Percentiles rank a stretch among this genome's conserved stretches.
Evolutionary conservation across 768 basidiomycete species (phyloP).

Genomic region (Hericium alpestre): DNA sequence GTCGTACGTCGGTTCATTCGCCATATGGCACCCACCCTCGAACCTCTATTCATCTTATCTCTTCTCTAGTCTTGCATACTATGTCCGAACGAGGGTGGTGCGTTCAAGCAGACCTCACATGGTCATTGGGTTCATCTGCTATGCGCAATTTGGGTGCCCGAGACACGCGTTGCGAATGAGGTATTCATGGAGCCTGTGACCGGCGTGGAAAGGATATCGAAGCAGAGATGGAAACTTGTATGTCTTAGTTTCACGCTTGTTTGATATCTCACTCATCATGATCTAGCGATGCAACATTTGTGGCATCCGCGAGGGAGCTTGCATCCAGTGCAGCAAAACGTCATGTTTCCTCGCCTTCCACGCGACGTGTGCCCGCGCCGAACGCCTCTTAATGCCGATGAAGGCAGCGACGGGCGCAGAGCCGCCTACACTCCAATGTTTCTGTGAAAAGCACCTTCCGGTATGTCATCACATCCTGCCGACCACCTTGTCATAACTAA

Average conservation of each 20-base stretch:
- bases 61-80: slow-evolving; percentile 71
- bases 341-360: slow-evolving; percentile 93
- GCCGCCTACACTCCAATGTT: slow-evolving; percentile 63
- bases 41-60: not conserved
- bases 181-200: slow-evolving; percentile 98
- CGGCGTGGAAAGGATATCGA: slow-evolving; percentile 77
- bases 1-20: slow-evolving; percentile 48
- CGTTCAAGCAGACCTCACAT: slow-evolving; percentile 91
- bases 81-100: slow-evolving; percentile 94
- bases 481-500: not conserved
- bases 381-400: slow-evolving; percentile 80
- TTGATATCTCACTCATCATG: not conserved
- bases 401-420: slow-evolving; percentile 71
- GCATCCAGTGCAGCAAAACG: slow-evolving; percentile 89
- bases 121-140: slow-evolving; percentile 95
- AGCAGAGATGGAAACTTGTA: slow-evolving; percentile 90
- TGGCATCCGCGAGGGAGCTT: slow-evolving; percentile 59
- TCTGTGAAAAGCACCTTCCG: slow-evolving; percentile 85
- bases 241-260: slow-evolving; percentile 17
- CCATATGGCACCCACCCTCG: not conserved
- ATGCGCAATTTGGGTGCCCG: slow-evolving; percentile 96
- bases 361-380: slow-evolving; percentile 83
- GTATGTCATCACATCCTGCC: slow-evolving; percentile 32
- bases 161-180: slow-evolving; percentile 85
- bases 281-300: slow-evolving; percentile 55